Base-by-base conservation (phyloP, 1,284 basidiomycete species). In the Thecaphora frezii region DNA sequence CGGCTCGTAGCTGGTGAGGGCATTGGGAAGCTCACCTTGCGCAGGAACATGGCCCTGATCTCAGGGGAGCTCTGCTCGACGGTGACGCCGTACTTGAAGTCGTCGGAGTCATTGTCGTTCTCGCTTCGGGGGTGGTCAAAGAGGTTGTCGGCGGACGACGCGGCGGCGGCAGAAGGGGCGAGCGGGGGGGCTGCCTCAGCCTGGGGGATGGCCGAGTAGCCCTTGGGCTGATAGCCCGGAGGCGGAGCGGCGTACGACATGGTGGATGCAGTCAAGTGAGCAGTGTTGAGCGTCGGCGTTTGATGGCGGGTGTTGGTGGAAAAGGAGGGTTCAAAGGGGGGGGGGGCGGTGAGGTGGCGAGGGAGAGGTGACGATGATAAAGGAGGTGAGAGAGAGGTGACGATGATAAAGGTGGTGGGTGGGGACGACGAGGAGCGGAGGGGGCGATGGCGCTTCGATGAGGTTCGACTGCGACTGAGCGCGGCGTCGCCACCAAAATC, bases 81-180 rank as follows among this genome's bases (percentile, higher is more conserved):
- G 5, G 76, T 78, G 22, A 73, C 71, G 37, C 73, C 73, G 50
- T 68, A 67, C 49, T 77, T 78, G 63, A 74, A 78, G 56, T 75
- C 74, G 46, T 77, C 74, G 2, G 66, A 59, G 41, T 77, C 73
- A 28, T 57, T 66, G 30, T 75, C 73, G 24, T 64, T 59, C 12
- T 63, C 64, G n/a, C 46, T 19, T n/a, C 44, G 26, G 2, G 54
- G 54, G n/a, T 51, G 43, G 10, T 55, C 61, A 49, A 71, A 46
- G 46, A 61, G 56, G 1, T 61, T 57, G 1, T 51, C 50, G 38
- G 44, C 18, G 2, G 46, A 33, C 5, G 55, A 59, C 10, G 64
- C 55, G 9, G 64, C 64, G 14, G 58, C 63, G 43, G 62, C 59
- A 10, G 53, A 46, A 1, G 56, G 56, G 1, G 49, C 45, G 3